Percentiles rank a stretch among this genome's conserved stretches.
Evolutionary conservation across 2,329 filamentous ascomycete genomes (phyloP).

Genomic region (Chaetomium olivaceum): DNA sequence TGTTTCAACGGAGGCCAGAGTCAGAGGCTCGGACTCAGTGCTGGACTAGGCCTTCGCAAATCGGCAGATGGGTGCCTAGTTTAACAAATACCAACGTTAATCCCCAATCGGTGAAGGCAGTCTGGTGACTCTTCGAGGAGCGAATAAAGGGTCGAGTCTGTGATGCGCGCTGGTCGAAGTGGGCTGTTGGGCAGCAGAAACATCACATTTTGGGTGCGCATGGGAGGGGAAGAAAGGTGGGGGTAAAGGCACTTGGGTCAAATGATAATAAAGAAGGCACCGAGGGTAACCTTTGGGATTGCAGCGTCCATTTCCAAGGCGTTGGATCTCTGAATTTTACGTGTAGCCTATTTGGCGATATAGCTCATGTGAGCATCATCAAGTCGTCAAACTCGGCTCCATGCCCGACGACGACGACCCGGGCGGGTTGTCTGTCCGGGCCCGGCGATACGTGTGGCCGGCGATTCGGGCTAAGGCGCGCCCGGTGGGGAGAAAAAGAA

Average conservation of each 20-base stretch:
- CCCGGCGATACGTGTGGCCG: constrained; percentile 20
- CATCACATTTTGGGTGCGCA: background rate
- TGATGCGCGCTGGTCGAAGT: background rate
- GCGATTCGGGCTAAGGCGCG: background rate
- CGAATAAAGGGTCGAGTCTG: background rate
- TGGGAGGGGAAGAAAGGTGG: constrained; percentile 2
- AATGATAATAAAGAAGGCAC: background rate
- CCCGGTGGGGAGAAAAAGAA: background rate
- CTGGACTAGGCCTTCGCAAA: no score
- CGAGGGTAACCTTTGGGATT: background rate
- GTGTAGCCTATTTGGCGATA: background rate
- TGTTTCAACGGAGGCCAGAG: background rate
- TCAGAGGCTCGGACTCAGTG: background rate
- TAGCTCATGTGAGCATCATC: background rate
- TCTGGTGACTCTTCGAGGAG: background rate
- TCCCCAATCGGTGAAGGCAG: background rate
- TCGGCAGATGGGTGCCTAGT: background rate
- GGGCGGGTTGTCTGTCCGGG: background rate
- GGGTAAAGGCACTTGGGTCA: background rate
- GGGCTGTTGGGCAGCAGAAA: constrained; percentile 6
- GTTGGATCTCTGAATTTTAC: background rate
- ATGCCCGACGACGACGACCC: background rate
- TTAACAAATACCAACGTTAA: background rate
- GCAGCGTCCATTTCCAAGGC: background rate
- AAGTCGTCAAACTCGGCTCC: background rate